Conservation (phyloP, 495 filamentous ascomycete species). For the Aspergillus affinis region DNA sequence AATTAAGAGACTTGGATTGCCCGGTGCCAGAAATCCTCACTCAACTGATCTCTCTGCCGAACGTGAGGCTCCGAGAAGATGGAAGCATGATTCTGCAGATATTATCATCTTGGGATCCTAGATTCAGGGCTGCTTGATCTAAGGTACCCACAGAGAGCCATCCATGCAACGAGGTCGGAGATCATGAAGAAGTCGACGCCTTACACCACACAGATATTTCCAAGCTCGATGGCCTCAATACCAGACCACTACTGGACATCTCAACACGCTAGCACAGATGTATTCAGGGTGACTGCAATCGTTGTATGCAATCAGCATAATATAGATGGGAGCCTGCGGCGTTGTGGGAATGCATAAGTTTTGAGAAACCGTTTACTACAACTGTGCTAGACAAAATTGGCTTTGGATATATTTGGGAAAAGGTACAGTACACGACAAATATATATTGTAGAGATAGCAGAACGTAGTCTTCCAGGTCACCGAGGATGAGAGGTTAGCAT, state of each 20-base stretch:
- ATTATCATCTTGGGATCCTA: slow-evolving; percentile 1
- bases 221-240: slow-evolving; percentile 3
- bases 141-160: slow-evolving; percentile 1
- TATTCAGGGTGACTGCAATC: background rate
- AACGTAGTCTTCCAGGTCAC: no score
- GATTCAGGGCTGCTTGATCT: slow-evolving; percentile 4
- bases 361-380: no score
- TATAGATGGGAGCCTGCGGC: no score
- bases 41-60: slow-evolving; percentile 4
- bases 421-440: no score
- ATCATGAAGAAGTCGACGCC: background rate
- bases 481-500: no score
- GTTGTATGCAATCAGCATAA: no score
- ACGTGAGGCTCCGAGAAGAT: slow-evolving; percentile 1
- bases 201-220: background rate
- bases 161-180: slow-evolving; percentile 2
- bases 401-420: no score
- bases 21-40: background rate
- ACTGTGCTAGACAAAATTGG: no score
- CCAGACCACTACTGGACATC: background rate
- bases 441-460: no score
- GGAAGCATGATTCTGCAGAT: background rate
- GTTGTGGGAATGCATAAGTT: no score
- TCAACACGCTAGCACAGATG: background rate
- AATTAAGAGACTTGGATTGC: background rate